Percentiles rank a stretch among this genome's conserved stretches.
These are phyloP conservation scores for Metarhizium humberi DNA, from an alignment of 2,329 filamentous ascomycete species.

Conservation along the genomic window DNA sequence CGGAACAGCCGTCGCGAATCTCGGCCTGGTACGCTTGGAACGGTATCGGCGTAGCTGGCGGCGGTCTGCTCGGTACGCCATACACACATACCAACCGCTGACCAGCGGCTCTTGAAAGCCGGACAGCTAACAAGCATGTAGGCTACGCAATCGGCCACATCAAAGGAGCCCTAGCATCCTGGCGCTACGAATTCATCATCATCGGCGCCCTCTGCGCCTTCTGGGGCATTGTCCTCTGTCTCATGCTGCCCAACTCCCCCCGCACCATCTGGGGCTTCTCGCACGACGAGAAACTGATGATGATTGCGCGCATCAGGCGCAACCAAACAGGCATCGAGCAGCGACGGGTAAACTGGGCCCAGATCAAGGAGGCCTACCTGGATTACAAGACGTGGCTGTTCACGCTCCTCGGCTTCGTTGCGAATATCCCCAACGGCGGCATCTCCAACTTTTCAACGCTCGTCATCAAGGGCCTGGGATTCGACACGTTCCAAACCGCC, in stretches of 20 bases:
- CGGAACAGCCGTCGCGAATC: constrained; percentile 27
- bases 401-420: constrained; percentile 41
- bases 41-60: constrained; percentile 48
- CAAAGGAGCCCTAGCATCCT: constrained; percentile 44
- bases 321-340: constrained; percentile 54
- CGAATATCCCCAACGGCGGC: constrained; percentile 47
- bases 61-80: constrained; percentile 31
- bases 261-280: constrained; percentile 42
- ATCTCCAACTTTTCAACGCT: constrained; percentile 51
- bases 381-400: constrained; percentile 53
- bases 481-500: constrained; percentile 27
- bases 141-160: constrained; percentile 53
- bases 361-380: constrained; percentile 44
- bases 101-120: not conserved
- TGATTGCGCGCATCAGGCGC: constrained; percentile 42
- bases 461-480: constrained; percentile 51
- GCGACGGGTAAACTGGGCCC: constrained; percentile 42
- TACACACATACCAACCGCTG: not conserved
- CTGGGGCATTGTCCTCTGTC: constrained; percentile 50
- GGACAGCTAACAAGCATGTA: not conserved
- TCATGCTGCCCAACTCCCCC: constrained; percentile 49
- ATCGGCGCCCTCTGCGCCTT: constrained; percentile 46
- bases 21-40: constrained; percentile 50
- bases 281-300: constrained; percentile 41
- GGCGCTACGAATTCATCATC: constrained; percentile 63